Evolutionary conservation across 2,329 filamentous ascomycete genomes (phyloP).

Genomic region (Dactylella cylindrospora): DNA sequence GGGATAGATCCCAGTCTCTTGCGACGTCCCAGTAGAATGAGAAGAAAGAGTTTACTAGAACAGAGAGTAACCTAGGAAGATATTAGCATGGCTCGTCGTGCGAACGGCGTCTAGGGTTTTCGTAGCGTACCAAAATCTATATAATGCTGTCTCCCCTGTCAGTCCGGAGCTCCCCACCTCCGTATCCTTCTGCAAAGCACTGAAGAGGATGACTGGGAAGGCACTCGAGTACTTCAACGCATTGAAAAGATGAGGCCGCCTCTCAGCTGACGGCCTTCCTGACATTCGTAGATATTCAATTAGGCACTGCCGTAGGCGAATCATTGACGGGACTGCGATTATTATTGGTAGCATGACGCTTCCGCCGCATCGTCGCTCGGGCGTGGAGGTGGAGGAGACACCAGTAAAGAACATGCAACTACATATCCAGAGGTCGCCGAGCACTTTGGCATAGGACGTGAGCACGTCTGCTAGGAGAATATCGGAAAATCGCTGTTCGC

Average conservation of each 20-base stretch:
- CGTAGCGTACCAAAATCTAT: slow-evolving; percentile 50
- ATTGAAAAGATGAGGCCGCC: slow-evolving; percentile 81
- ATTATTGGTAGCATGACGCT: slow-evolving; percentile 77
- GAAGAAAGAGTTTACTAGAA: slow-evolving; percentile 81
- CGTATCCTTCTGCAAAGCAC: slow-evolving; percentile 69
- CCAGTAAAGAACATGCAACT: slow-evolving; percentile 86
- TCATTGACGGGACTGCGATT: slow-evolving; percentile 77
- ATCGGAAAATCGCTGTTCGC: slow-evolving; percentile 92
- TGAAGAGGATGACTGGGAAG: slow-evolving; percentile 85
- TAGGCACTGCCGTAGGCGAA: slow-evolving; percentile 87
- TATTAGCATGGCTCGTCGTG: slow-evolving; percentile 23
- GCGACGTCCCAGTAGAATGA: slow-evolving; percentile 98
- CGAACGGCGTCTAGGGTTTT: slow-evolving; percentile 5
- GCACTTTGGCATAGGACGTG: slow-evolving; percentile 89
- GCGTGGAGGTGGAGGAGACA: slow-evolving; percentile 70
- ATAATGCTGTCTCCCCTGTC: slow-evolving; percentile 51
- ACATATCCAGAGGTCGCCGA: slow-evolving; percentile 84
- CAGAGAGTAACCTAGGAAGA: slow-evolving; percentile 63
- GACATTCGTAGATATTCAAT: slow-evolving; percentile 77
- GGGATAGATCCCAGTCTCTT: slow-evolving; percentile 92
- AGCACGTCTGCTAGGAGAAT: slow-evolving; percentile 89
- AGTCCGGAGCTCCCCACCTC: slow-evolving; percentile 58
- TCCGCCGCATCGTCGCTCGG: slow-evolving; percentile 80
- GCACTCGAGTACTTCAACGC: slow-evolving; percentile 91
- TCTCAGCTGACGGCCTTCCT: slow-evolving; percentile 52